Evolutionary conservation across 2,329 filamentous ascomycete genomes (phyloP), one percentile per base, ranked within the genome.

Genomic region (Biscogniauxia mediterranea): DNA sequence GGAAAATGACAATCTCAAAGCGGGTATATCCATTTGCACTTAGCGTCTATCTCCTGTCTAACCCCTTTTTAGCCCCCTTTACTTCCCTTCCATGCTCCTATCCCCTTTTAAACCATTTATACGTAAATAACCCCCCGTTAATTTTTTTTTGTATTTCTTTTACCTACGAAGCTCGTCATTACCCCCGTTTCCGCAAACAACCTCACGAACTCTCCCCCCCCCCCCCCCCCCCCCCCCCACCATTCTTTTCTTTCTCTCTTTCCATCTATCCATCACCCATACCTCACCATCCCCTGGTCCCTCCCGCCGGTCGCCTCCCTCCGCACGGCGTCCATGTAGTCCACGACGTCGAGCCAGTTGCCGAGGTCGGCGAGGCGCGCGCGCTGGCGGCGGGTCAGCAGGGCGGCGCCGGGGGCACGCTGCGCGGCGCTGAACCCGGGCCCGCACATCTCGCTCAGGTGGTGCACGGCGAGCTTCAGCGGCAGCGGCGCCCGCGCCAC

Each of bases 371-470:
- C 78, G 69, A 89, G 72, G 28, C 74, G 73, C 17, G 73, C 72
- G 62, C 86, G 78, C 71, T 89, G 85, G 69, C 79, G 80, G 70
- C 82, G 86, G n/a, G 69, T 79, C 62, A 89, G 72, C 69, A 89
- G 76, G 5, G 80, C 73, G 1, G 71, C 72, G 73, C 84, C 83
- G 67, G 78, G 71, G 1, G 70, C 71, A 74, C 85, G 85, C 69
- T 85, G 85, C 69, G 84, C 78, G 13, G 79, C 70, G 0, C 81
- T 81, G 73, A 85, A 81, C 17, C 84, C 85, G 4, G 84, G 82
- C 1, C 78, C 81, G 65, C 80, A 83, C 88, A 91, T 91, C 76
- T 91, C 86, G 60, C 79, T 81, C 26, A 91, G 71, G 71, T 91
- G 89, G 71, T 91, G 88, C 60, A 87, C 77, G 5, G 84, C 81